Percentiles rank a stretch among this genome's conserved stretches.
phyloP scores from a whole-genome alignment of 2,329 filamentous ascomycete species.

The Curvularia verruculosa region DNA sequence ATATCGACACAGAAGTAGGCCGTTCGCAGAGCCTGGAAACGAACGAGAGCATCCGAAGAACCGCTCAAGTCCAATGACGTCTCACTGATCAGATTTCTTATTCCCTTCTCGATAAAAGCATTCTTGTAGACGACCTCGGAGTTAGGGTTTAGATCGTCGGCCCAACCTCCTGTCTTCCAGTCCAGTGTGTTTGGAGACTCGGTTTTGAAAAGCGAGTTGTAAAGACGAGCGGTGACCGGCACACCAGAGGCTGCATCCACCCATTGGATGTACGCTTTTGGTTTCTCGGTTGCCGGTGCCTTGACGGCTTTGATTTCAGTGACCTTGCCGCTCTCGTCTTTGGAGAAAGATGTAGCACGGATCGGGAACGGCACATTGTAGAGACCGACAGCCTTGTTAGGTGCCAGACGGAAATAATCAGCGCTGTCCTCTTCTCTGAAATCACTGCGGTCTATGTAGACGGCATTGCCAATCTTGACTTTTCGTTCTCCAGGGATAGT shows the following conservation, averaged over 20 bases:
- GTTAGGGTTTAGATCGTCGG: slow-evolving; percentile 82
- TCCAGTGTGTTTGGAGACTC: slow-evolving; percentile 76
- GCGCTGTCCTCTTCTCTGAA: slow-evolving; percentile 75
- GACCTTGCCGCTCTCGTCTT: slow-evolving; percentile 69
- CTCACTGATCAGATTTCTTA: slow-evolving; percentile 76
- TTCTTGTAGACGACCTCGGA: slow-evolving; percentile 80
- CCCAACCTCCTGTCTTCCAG: slow-evolving; percentile 74
- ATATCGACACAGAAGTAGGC: slow-evolving; percentile 84
- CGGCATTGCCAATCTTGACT: slow-evolving; percentile 72
- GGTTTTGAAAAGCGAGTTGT: slow-evolving; percentile 85
- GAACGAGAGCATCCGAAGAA: slow-evolving; percentile 59
- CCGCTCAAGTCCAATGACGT: slow-evolving; percentile 41
- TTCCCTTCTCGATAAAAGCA: slow-evolving; percentile 82
- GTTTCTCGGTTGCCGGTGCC: slow-evolving; percentile 70
- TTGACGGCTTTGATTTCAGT: slow-evolving; percentile 71
- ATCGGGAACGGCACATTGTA: slow-evolving; percentile 74
- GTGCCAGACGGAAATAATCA: slow-evolving; percentile 79
- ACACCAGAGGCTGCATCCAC: slow-evolving; percentile 71
- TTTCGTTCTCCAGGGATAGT: slow-evolving; percentile 64
- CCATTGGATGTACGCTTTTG: slow-evolving; percentile 81
- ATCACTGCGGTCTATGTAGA: slow-evolving; percentile 84
- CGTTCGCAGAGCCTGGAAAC: slow-evolving; percentile 90
- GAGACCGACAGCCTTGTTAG: slow-evolving; percentile 75
- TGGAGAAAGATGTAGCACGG: slow-evolving; percentile 70
- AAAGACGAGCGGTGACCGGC: slow-evolving; percentile 70